Conservation (phyloP, 2,329 filamentous ascomycete species). For the Thielaviopsis euricoi region DNA sequence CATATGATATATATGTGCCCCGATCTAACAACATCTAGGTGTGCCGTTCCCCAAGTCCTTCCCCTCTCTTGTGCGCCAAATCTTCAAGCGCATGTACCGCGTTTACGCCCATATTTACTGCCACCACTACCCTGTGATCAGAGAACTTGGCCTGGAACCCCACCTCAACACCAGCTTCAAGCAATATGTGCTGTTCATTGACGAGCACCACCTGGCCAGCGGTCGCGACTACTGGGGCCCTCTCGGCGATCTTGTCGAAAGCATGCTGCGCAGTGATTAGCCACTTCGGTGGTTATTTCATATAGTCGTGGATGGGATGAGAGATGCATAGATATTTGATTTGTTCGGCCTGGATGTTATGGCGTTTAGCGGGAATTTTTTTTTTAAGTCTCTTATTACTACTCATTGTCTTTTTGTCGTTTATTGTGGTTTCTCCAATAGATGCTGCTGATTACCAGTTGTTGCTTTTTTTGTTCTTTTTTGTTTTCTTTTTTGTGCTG, state of each 20-base stretch:
- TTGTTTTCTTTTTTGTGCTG: background rate
- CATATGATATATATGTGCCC: background rate
- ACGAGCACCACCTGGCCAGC: conserved; percentile 82
- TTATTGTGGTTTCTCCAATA: background rate
- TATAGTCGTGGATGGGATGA: background rate
- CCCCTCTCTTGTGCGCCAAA: conserved; percentile 72
- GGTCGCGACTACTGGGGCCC: conserved; percentile 97
- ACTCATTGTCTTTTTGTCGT: background rate
- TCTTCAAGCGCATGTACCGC: conserved; percentile 97
- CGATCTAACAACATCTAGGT: conserved; percentile 28
- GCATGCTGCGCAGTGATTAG: conserved; percentile 88
- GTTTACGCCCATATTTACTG: conserved; percentile 99
- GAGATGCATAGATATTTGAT: conserved; percentile 3
- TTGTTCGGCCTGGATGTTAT: background rate
- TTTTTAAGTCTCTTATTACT: background rate
- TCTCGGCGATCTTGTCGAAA: conserved; percentile 87
- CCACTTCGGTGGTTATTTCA: background rate
- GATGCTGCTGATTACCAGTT: background rate
- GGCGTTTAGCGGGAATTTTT: background rate
- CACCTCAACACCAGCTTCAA: conserved; percentile 99
- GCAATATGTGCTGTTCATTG: conserved; percentile 96
- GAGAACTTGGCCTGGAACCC: conserved; percentile 85
- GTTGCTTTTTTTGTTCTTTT: background rate
- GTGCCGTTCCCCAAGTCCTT: conserved; percentile 93
- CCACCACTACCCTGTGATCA: conserved; percentile 94